Base-by-base conservation (phyloP, 345 rosid genomes). In the Lepidium africanum region DNA sequence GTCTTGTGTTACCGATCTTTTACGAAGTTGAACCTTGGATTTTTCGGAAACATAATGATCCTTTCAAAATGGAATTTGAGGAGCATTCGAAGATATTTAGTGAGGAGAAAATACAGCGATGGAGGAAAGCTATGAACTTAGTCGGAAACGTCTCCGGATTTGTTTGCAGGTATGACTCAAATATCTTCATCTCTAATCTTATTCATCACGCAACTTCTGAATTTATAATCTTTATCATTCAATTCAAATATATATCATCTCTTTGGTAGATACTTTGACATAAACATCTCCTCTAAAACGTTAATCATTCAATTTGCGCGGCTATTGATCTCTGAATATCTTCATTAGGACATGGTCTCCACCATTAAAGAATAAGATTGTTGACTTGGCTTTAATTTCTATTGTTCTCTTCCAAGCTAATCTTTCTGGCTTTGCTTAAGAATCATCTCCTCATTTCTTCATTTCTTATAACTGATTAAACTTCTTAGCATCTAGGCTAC, bases 1-100 rank as follows among this genome's bases (percentile, higher is more conserved):
- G 78, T 12, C 48, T 62, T 52, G 51, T 83, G 15, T 55, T 86
- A 12, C 91, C 86, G 1, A 76, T 86, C 33, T 82, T 86, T 67
- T 77, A 77, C 38, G 0, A 14, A 23, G 88, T 83, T 50, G 77
- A 83, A 0, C 88, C 86, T 0, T 80, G 82, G 33, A 2, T 75
- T 57, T 70, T 82, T 4, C 63, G 85, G 39, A 46, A 52, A 43
- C 84, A 79, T 58, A 37, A 10, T 1, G 85, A 80, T 7, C 80
- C 77, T 51, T 81, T 79, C 48, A 73, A 61, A 53, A 12, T 25
- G 42, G 81, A 70, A 5, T 81, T 86, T 43, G 9, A 49, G 55
- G 41, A 45, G 25, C 85, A 74, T 5, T 47, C 66, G 15, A 53
- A 56, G 33, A 82, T 58, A 62, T 77, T 76, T 47, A 72, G 70